A percentile compares a stretch with the other conserved stretches of the same genome.
These are phyloP conservation scores for Halenospora varia DNA, from an alignment of 495 filamentous ascomycete genomes.

Conservation along the genomic window DNA sequence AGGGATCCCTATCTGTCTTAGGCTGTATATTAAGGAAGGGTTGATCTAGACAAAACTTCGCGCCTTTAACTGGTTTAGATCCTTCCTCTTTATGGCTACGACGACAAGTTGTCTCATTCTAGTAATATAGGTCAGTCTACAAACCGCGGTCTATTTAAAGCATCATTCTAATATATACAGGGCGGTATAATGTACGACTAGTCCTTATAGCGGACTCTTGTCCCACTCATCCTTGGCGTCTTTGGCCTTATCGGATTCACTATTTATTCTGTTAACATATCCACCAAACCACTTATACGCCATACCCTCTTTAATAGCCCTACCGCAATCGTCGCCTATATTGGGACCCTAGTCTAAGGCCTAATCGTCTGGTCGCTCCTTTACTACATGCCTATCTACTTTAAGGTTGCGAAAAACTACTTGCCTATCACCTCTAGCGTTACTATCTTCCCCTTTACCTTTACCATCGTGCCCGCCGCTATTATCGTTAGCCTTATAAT, in stretches of 20 bases:
- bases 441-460: slow-evolving; percentile 54
- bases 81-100: slow-evolving; percentile 45
- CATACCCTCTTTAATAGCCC: slow-evolving; percentile 35
- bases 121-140: slow-evolving; percentile 36
- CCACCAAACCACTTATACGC: slow-evolving; percentile 39
- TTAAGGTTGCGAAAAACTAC: slow-evolving; percentile 56
- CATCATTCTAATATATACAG: slow-evolving; percentile 19
- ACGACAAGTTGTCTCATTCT: slow-evolving; percentile 44
- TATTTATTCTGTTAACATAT: slow-evolving; percentile 43
- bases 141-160: slow-evolving; percentile 20
- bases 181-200: slow-evolving; percentile 50
- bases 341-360: slow-evolving; percentile 23
- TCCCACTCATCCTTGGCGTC: slow-evolving; percentile 49
- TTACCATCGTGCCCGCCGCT: slow-evolving; percentile 40
- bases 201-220: slow-evolving; percentile 47
- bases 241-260: slow-evolving; percentile 35
- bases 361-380: slow-evolving; percentile 12
- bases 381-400: slow-evolving; percentile 54
- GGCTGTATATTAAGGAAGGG: slow-evolving; percentile 24
- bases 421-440: slow-evolving; percentile 53
- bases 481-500: slow-evolving; percentile 46
- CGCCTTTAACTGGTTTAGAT: slow-evolving; percentile 57
- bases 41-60: slow-evolving; percentile 33
- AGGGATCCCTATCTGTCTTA: slow-evolving; percentile 32
- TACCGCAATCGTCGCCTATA: slow-evolving; percentile 33